Conservation (phyloP, 352 stramenopile genomes). For the Globisporangium alternatum region DNA sequence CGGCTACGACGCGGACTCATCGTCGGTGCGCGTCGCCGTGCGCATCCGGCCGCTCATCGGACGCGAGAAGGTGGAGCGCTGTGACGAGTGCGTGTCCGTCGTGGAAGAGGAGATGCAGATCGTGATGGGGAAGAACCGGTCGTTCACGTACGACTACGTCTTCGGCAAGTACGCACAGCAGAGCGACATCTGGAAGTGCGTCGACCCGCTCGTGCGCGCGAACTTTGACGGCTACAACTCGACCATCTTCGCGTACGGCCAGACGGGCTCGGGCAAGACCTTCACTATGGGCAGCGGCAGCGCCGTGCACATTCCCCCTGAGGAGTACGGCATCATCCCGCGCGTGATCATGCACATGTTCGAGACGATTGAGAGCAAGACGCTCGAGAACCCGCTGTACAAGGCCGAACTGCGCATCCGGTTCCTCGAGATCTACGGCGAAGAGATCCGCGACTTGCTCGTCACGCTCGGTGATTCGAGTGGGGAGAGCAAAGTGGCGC, state of each 20-base stretch:
- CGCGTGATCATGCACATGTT: constrained; percentile 86
- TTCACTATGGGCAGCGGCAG: constrained; percentile 89
- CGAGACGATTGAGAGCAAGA: constrained; percentile 66
- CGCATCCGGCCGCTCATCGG: constrained; percentile 85
- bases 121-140: constrained; percentile 85
- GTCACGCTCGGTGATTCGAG: constrained; percentile 64
- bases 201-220: constrained; percentile 76
- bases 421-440: constrained; percentile 93
- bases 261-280: constrained; percentile 86
- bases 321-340: constrained; percentile 88
- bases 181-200: constrained; percentile 83
- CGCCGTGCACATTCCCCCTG: constrained; percentile 66
- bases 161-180: constrained; percentile 84
- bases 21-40: constrained; percentile 80
- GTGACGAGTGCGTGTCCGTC: constrained; percentile 84
- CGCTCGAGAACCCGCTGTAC: constrained; percentile 54
- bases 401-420: constrained; percentile 63
- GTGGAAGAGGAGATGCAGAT: constrained; percentile 82
- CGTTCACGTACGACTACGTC: constrained; percentile 91
- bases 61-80: constrained; percentile 86
- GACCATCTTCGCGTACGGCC: constrained; percentile 88
- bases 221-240: constrained; percentile 89
- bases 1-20: constrained; percentile 43
- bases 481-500: constrained; percentile 64
- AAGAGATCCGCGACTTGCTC: constrained; percentile 89